Percentiles rank a stretch among this genome's conserved stretches.
Conservation (phyloP, 306 rosid species). For the Corylus americana region DNA sequence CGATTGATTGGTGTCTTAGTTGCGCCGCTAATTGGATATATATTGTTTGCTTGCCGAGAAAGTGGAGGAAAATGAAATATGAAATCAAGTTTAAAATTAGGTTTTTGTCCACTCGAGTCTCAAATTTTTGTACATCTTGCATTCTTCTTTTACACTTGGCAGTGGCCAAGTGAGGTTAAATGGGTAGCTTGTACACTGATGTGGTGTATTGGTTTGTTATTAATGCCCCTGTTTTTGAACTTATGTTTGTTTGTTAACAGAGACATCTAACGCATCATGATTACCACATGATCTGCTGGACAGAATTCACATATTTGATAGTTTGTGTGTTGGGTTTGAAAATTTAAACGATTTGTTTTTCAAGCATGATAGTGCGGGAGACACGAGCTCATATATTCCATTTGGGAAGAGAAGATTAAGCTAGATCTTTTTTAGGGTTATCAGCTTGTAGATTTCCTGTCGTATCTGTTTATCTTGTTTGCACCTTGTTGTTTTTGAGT, state of each 20-base stretch:
- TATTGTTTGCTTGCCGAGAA: conserved; percentile 25
- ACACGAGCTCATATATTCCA: neutral
- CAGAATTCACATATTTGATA: neutral
- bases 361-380: neutral
- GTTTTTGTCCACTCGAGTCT: conserved; percentile 8
- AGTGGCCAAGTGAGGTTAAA: neutral
- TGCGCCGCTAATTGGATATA: conserved; percentile 2
- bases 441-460: neutral
- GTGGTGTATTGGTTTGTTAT: conserved; percentile 2
- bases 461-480: neutral
- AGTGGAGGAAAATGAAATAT: conserved; percentile 21
- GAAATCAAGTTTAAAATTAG: conserved; percentile 18
- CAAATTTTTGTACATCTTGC: neutral
- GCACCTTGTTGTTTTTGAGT: neutral
- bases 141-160: conserved; percentile 24
- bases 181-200: neutral
- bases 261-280: neutral
- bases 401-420: neutral
- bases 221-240: neutral
- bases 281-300: neutral
- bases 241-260: neutral
- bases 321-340: neutral
- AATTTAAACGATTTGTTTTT: neutral
- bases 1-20: conserved; percentile 23
- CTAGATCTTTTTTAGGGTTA: neutral